Evolutionary conservation across 2,329 filamentous ascomycete species (phyloP), one percentile per base, ranked within the genome.

Genomic region (Pseudogymnoascus sp.): DNA sequence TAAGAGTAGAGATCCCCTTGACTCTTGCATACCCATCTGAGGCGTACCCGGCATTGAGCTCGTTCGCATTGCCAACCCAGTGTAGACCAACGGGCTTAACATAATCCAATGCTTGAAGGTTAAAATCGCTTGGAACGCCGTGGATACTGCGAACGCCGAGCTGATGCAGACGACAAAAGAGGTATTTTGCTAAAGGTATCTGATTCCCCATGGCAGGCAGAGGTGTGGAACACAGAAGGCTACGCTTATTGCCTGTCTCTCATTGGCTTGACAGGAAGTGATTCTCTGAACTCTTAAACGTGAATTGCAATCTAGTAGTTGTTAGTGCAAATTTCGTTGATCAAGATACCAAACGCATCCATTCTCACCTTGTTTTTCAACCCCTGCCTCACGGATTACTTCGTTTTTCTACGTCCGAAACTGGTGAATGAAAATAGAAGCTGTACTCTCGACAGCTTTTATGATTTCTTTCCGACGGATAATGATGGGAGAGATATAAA

Each of bases 1-100:
- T 66, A 6, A 82, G 64, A 7, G 78, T 78, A 19, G 74, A 75
- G 3, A 77, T 76, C 15, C 78, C 78, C 29, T 78, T 79, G 60
- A 82, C 75, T 40, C 80, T 76, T 17, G 78, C 76, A 71, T 82
- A 82, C 13, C 80, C 80, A 73, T 82, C 80, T 2, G 80, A 78
- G 1, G 80, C 79, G 67, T 83, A 82, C 7, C 70, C 72, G 29
- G 69, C 72, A 59, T 74, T 75, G 40, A 76, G 67, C 60, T 75
- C 74, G 63, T 75, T 75, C 53, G 72, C 70, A 42, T 71, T 70
- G 61, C 72, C 72, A 19, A 74, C 64, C 75, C 75, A 77, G 19
- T 65, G 68, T n/a, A 78, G 64, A 3, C 73, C 73, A 2, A 71
- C 59, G 26, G 59, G 46, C 9, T 62, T 56, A 21, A 67, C 64